A percentile compares a stretch with the other conserved stretches of the same genome.
Conservation (phyloP, 73 alveolate genomes). For the Tetrahymena thermophila region DNA sequence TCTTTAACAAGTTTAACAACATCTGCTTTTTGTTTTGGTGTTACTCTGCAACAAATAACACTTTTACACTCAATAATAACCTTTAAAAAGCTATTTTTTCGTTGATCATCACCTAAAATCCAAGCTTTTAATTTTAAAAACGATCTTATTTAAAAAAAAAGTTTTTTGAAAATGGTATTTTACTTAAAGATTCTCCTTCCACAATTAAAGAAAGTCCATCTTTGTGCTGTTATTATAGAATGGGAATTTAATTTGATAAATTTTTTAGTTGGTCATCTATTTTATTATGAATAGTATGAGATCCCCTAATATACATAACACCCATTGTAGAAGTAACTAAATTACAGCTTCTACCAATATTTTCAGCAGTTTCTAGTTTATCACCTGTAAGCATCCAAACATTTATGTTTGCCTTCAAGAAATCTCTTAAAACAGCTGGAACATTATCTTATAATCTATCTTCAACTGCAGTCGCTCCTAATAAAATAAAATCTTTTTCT, state of each 20-base stretch:
- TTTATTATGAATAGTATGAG: neutral
- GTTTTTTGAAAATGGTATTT: neutral
- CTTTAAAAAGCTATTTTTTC: neutral
- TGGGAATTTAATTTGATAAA: neutral
- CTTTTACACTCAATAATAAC: conserved; percentile 44
- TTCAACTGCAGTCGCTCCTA: conserved; percentile 98
- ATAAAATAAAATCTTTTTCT: conserved; percentile 76
- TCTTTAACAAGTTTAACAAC: conserved; percentile 84
- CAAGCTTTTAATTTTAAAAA: conserved; percentile 7
- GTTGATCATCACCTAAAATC: conserved; percentile 20
- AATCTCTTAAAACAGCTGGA: conserved; percentile 90
- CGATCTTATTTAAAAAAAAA: neutral
- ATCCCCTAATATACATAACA: conserved; percentile 10
- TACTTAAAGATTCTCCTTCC: conserved; percentile 62
- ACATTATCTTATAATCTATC: conserved; percentile 91
- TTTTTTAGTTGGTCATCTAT: neutral
- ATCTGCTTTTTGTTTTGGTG: conserved; percentile 90
- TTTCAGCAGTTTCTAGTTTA: conserved; percentile 97
- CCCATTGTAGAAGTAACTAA: conserved; percentile 57
- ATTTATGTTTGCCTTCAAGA: conserved; percentile 46
- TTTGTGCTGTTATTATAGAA: neutral
- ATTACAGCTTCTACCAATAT: conserved; percentile 90
- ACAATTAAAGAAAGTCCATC: conserved; percentile 43
- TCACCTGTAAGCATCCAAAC: conserved; percentile 90
- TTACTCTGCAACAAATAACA: conserved; percentile 82